Evolutionary conservation across 768 basidiomycete genomes (phyloP).

Genomic region (Suillus discolor): DNA sequence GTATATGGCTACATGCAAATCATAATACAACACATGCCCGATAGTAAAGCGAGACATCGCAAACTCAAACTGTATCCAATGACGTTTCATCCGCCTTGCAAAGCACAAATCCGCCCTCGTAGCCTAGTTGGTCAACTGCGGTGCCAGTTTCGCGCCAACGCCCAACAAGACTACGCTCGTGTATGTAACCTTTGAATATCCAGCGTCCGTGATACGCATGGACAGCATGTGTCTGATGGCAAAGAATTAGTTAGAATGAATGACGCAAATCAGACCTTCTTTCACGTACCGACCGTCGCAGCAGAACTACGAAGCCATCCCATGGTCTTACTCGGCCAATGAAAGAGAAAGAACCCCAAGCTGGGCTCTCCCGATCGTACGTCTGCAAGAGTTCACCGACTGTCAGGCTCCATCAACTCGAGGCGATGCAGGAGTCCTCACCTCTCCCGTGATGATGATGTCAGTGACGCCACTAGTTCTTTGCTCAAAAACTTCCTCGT

Average conservation of each 20-base stretch:
- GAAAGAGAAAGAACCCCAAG: conserved; percentile 51
- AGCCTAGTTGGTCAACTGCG: conserved; percentile 40
- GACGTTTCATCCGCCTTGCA: conserved; percentile 33
- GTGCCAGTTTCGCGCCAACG: conserved; percentile 56
- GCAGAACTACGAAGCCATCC: conserved; percentile 52
- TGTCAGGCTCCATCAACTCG: background rate
- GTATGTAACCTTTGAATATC: conserved; percentile 56
- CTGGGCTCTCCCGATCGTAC: conserved; percentile 43
- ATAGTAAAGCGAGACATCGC: background rate
- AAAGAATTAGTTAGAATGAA: conserved; percentile 13
- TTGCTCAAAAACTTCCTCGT: conserved; percentile 41
- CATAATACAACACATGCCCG: conserved; percentile 14
- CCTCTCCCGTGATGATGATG: conserved; percentile 55
- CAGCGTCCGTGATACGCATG: conserved; percentile 40
- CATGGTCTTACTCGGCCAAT: conserved; percentile 52
- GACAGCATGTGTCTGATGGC: conserved; percentile 36
- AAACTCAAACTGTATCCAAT: background rate
- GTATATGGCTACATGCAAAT: conserved; percentile 15
- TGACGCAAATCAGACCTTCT: background rate
- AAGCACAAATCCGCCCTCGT: conserved; percentile 52
- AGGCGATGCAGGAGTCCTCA: conserved; percentile 23
- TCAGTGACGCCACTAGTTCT: conserved; percentile 46
- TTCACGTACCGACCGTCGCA: conserved; percentile 46
- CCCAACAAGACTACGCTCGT: conserved; percentile 52
- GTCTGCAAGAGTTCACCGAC: conserved; percentile 33